Conservation (phyloP, 345 rosid species). For the Citrus unshiu region DNA sequence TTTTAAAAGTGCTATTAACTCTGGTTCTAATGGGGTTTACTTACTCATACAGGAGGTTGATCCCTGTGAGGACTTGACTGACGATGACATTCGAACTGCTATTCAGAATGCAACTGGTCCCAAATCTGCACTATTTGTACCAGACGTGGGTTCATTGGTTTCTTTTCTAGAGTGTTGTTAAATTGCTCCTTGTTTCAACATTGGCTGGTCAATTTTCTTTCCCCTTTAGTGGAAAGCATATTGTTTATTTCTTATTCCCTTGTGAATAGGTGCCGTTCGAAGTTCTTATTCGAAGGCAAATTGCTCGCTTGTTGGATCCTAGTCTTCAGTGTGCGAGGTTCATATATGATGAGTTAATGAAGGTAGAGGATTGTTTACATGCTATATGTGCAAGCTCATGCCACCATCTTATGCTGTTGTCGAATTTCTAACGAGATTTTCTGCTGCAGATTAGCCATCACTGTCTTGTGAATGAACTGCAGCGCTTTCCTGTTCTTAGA, state of each 20-base stretch:
- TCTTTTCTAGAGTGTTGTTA: not conserved
- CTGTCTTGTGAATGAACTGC: constrained; percentile 68
- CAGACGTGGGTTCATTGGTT: constrained; percentile 55
- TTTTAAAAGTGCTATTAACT: not conserved
- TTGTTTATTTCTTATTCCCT: constrained; percentile 5
- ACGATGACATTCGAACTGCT: constrained; percentile 87
- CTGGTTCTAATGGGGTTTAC: constrained; percentile 4
- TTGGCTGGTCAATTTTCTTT: not conserved
- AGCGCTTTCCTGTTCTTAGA: constrained; percentile 82
- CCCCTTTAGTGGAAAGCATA: not conserved
- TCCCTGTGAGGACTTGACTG: constrained; percentile 94
- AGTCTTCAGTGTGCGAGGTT: constrained; percentile 97
- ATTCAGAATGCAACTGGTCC: constrained; percentile 98
- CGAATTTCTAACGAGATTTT: not conserved
- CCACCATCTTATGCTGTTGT: not conserved
- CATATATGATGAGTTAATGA: constrained; percentile 84
- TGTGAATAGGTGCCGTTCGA: constrained; percentile 81
- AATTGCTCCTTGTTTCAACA: not conserved
- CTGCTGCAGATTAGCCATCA: constrained; percentile 78
- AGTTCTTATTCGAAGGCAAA: constrained; percentile 91
- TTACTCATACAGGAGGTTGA: constrained; percentile 72
- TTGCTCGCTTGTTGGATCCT: constrained; percentile 88
- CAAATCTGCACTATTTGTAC: constrained; percentile 82
- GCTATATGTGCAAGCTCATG: not conserved
- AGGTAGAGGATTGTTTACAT: constrained; percentile 37